phyloP scores from a whole-genome alignment of 1,139 yeast genomes.

The Yamadazyma triangularis region DNA sequence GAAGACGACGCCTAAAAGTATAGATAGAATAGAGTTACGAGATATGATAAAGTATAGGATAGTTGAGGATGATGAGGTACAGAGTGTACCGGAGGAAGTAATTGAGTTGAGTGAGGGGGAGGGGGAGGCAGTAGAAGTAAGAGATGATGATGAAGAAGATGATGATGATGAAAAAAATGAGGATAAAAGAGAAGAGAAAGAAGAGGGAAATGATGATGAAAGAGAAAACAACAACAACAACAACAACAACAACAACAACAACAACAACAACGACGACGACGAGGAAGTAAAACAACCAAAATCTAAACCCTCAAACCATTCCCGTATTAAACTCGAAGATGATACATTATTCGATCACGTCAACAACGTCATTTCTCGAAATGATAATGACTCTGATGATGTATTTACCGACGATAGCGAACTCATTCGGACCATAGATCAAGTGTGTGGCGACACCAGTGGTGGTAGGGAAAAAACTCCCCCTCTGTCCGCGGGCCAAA shows the following conservation, averaged over 20 bases:
- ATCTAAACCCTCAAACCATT: no score
- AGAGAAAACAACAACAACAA: no score
- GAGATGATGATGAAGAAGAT: constrained; percentile 12
- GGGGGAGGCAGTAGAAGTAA: no score
- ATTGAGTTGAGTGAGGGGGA: constrained; percentile 24
- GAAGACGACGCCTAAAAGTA: constrained; percentile 32
- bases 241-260: no score
- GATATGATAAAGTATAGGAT: constrained; percentile 33
- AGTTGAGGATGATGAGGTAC: constrained; percentile 23
- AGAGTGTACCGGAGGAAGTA: constrained; percentile 30
- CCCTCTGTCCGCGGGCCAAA: background rate
- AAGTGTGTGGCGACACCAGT: no score
- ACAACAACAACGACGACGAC: constrained; percentile 3
- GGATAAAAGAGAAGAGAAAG: constrained; percentile 19
- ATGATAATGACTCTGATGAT: no score
- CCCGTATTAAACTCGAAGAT: no score
- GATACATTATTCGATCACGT: no score
- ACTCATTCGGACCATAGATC: no score
- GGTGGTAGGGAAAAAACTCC: no score
- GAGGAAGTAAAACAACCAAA: background rate
- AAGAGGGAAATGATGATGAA: constrained; percentile 4
- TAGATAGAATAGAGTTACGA: constrained; percentile 33
- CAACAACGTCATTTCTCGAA: no score
- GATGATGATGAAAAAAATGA: constrained; percentile 3
- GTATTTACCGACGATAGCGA: no score